These are phyloP conservation scores for Aspergillus awamori DNA, from an alignment of 2,329 filamentous ascomycete genomes.

Conservation along the genomic window DNA sequence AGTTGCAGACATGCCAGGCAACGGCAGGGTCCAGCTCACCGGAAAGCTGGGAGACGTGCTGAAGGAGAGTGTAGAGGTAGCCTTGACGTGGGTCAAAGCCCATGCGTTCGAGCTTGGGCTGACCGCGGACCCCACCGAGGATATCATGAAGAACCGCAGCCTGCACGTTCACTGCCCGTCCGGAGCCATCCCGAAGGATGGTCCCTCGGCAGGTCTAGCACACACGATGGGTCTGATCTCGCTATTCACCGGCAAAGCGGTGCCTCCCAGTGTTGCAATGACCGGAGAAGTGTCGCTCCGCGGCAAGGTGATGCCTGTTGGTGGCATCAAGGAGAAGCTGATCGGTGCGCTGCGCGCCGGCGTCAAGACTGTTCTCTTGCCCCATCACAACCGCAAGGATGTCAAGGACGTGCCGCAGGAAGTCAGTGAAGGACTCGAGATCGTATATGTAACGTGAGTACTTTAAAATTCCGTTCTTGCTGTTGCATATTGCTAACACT, in stretches of 20 bases:
- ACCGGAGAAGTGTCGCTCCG: conserved; percentile 79
- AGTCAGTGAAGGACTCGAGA: conserved; percentile 82
- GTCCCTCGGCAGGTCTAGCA: conserved; percentile 79
- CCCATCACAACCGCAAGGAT: conserved; percentile 87
- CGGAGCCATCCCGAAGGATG: conserved; percentile 93
- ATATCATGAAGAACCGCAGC: conserved; percentile 93
- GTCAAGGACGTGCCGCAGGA: conserved; percentile 87
- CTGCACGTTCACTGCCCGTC: conserved; percentile 96
- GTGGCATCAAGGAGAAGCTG: conserved; percentile 97
- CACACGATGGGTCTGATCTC: conserved; percentile 93
- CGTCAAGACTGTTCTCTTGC: conserved; percentile 90
- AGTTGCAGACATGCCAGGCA: conserved; percentile 94
- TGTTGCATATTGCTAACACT: conserved; percentile 15
- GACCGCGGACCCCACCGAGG: conserved; percentile 75
- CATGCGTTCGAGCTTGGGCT: conserved; percentile 90
- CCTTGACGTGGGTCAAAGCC: conserved; percentile 93
- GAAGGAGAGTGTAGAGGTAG: conserved; percentile 96
- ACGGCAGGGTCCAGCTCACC: conserved; percentile 88
- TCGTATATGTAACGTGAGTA: conserved; percentile 82
- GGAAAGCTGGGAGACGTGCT: conserved; percentile 95
- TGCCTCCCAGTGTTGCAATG: conserved; percentile 94
- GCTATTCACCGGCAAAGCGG: conserved; percentile 80
- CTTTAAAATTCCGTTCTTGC: background rate
- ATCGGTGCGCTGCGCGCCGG: conserved; percentile 92
- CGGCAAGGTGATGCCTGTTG: conserved; percentile 88